Base-by-base conservation (phyloP, 805 yeast species). In the Gaillardinia entomophila region DNA sequence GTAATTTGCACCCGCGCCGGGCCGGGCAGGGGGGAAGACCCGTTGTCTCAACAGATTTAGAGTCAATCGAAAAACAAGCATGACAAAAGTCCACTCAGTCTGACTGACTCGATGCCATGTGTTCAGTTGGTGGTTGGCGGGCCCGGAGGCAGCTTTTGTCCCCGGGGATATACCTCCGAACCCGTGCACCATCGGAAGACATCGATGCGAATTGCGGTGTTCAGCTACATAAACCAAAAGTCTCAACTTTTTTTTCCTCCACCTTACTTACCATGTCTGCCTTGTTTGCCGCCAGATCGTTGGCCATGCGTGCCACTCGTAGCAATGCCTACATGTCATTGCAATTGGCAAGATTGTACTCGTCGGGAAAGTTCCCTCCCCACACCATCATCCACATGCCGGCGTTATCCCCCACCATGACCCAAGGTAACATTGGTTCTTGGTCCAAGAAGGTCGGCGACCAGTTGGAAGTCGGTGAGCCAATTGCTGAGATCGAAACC, bases 341-440 rank as follows among this genome's bases (percentile, higher is more conserved):
- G 31, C 59, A 53, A 41, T 50, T 57, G 49, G 62, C 63, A 22
- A 53, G 72, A 48, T 57, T 60, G 37, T 66, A 66, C 51, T 53
- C 70, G 16, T 60, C 70, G 19, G 60, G 59, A 25, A 63, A 66
- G 45, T 85, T 76, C 65, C 96, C 96, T 23, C 62, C 78, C 14
- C 97, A 92, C 64, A 77, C 83, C 39, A 79, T 92, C 53, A 87
- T 92, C 50, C 82, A 81, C 58, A 92, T 92, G 98, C 99, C 98
- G 30, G 98, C 99, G 7, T 71, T 92, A 51, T 90, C 97, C n/a
- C 98, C 99, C 45, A 92, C 99, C 34, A 92, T 92, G 99, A 84
- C 96, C 40, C 90, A 85, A 56, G 98, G 98, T 57, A 82, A 78
- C 60, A 69, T 92, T 44, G 90, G 90, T 25, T 70, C 77, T 38